Base-by-base conservation (phyloP, 108 stramenopile genomes). In the Cafeteria roenbergensis region DNA sequence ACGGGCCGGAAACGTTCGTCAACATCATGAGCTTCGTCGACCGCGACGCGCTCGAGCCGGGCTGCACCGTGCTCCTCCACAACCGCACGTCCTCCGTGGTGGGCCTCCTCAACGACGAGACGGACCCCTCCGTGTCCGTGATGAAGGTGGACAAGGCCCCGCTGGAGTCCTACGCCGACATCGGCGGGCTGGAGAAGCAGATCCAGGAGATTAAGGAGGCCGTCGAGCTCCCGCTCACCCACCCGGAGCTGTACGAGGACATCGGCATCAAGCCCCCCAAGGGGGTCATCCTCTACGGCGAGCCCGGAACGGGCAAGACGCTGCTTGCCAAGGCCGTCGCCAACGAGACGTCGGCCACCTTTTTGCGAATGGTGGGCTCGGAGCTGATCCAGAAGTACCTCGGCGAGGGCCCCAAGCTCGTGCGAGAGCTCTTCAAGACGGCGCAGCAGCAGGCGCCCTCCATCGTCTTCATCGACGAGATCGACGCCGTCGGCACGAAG, bases 71-170 rank as follows among this genome's bases (percentile, higher is more conserved):
- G 26, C 77, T 99, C 58, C 76, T 99, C 70, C 97, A 99, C 80
- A 90, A 95, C 80, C 94, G 94, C 81, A 90, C 92, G 59, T 91
- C 90, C 86, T 86, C 86, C 57, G 90, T 99, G 57, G 93, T 99
- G 12, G 97, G 95, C 3, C 92, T 96, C 42, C 76, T 99, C n/a
- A 69, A 81, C 34, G 97, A 99, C 72, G 93, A 99, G 67, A 79
- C 89, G 0, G 97, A 99, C 77, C 93, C 97, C 37, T 90, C 94
- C 89, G 97, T 99, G 17, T 76, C 79, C 17, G 92, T 95, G 57
- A 99, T 99, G 97, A 97, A 99, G 85, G 97, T 99, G 9, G 97
- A 99, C 65, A 94, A 96, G 81, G 94, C 94, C 0, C 97, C 97
- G 21, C 69, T 90, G 29, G 97, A 99, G 71, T 85, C 86, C 51